phyloP scores from a whole-genome alignment of 2,329 filamentous ascomycete genomes.

The Colletotrichum theobromicola region DNA sequence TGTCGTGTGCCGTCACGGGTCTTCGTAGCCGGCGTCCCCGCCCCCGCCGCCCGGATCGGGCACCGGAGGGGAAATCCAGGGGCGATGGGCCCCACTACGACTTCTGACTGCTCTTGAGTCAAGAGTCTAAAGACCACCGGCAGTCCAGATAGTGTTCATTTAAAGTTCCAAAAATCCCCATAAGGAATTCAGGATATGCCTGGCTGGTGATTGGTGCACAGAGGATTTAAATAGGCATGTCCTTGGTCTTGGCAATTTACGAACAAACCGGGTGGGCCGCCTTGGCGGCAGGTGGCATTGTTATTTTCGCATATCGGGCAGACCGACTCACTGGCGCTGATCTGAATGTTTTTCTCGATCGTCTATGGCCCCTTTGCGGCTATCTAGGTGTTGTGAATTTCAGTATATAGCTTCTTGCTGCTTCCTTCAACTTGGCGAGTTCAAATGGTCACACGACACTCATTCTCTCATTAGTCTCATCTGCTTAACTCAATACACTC shows the following conservation, averaged over 20 bases:
- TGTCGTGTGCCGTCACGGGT: not conserved
- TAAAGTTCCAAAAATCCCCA: not conserved
- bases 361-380: not conserved
- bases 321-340: not conserved
- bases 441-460: not conserved
- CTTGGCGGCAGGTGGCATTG: not conserved
- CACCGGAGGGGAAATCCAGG: not conserved
- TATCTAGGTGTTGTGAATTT: rapidly evolving
- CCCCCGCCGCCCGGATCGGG: not conserved
- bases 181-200: not conserved
- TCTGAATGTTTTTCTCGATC: not conserved
- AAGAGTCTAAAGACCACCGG: not conserved
- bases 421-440: rapidly evolving
- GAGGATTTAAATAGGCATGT: not conserved
- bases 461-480: not conserved
- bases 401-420: not conserved
- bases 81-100: not conserved
- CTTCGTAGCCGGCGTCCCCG: not conserved
- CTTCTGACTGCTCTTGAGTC: not conserved
- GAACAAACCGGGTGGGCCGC: not conserved
- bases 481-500: not conserved
- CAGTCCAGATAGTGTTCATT: not conserved
- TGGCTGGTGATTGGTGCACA: not conserved
- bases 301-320: not conserved
- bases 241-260: not conserved